A percentile compares a stretch with the other conserved stretches of the same genome.
These are phyloP conservation scores for Saprolegnia parasitica DNA, from an alignment of 352 stramenopile species.

Conservation along the genomic window DNA sequence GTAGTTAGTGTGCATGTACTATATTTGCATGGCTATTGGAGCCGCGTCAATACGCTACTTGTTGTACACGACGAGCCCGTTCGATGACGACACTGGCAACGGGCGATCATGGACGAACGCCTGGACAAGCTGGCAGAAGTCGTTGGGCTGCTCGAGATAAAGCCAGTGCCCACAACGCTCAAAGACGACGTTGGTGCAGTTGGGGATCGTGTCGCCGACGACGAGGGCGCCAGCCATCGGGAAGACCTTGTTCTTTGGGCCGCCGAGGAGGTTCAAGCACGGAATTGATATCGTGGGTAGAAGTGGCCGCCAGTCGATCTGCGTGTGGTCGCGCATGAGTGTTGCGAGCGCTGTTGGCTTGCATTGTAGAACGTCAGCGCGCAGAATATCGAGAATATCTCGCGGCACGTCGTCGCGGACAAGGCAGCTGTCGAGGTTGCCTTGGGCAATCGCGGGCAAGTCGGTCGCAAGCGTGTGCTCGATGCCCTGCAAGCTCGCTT, in stretches of 20 bases:
- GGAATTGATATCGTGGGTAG: constrained; percentile 23
- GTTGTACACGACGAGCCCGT: neutral
- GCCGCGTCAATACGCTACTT: neutral
- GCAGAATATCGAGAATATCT: neutral
- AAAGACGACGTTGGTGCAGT: constrained; percentile 25
- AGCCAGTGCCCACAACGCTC: constrained; percentile 20
- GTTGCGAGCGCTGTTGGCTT: constrained; percentile 12
- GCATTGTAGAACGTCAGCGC: neutral
- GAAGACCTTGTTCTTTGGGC: constrained; percentile 23
- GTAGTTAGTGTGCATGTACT: too few species aligned
- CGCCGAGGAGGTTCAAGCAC: constrained; percentile 23
- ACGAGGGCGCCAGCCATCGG: constrained; percentile 17
- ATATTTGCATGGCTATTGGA: too few species aligned
- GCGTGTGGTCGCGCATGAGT: constrained; percentile 27
- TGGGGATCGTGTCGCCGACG: constrained; percentile 8
- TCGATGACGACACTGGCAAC: neutral
- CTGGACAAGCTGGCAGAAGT: neutral
- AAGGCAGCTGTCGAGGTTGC: constrained; percentile 13
- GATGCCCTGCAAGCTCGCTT: constrained; percentile 12
- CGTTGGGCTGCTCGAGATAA: constrained; percentile 17
- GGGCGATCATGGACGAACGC: neutral
- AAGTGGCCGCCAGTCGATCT: constrained; percentile 28
- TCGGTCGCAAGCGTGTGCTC: neutral
- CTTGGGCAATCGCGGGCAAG: neutral
- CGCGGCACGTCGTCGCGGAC: constrained; percentile 15